phyloP scores from a whole-genome alignment of 164 flowering plant species.

The Chloranthus sessilifolius region DNA sequence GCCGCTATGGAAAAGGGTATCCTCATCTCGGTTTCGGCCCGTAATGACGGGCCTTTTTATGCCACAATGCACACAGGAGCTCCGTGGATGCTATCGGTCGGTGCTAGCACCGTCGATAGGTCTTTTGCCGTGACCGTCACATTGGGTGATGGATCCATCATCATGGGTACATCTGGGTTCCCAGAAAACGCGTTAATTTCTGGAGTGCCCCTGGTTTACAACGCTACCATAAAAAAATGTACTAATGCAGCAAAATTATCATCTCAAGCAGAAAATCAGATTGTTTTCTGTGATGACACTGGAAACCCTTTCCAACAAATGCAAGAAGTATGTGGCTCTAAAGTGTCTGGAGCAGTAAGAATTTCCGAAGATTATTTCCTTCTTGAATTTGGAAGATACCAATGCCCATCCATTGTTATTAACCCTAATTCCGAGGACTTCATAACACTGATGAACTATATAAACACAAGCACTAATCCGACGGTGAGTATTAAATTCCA shows the following conservation, averaged over 20 bases:
- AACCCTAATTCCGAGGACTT: constrained; percentile 19
- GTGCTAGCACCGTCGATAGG: constrained; percentile 40
- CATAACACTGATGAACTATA: background rate
- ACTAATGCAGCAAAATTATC: constrained; percentile 22
- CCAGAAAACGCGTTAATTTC: constrained; percentile 17
- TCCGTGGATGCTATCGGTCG: constrained; percentile 47
- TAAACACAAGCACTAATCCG: background rate
- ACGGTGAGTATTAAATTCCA: constrained; percentile 45
- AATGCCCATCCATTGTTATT: constrained; percentile 29
- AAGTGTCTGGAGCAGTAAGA: constrained; percentile 26
- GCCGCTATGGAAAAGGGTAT: constrained; percentile 53
- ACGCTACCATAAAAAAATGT: constrained; percentile 25
- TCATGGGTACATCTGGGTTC: constrained; percentile 27
- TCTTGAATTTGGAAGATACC: constrained; percentile 1
- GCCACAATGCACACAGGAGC: constrained; percentile 29
- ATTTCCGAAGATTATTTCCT: constrained; percentile 18
- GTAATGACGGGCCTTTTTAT: constrained; percentile 26
- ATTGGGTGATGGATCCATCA: constrained; percentile 32
- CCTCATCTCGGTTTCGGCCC: constrained; percentile 38
- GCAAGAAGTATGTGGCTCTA: constrained; percentile 4
- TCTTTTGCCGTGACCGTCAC: constrained; percentile 26
- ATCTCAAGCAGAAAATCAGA: constrained; percentile 6
- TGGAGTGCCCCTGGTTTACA: constrained; percentile 25
- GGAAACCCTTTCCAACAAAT: constrained; percentile 13
- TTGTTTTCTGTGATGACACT: constrained; percentile 19